Base-by-base conservation (phyloP, 1,284 basidiomycete genomes). In the Flammula alnicola region DNA sequence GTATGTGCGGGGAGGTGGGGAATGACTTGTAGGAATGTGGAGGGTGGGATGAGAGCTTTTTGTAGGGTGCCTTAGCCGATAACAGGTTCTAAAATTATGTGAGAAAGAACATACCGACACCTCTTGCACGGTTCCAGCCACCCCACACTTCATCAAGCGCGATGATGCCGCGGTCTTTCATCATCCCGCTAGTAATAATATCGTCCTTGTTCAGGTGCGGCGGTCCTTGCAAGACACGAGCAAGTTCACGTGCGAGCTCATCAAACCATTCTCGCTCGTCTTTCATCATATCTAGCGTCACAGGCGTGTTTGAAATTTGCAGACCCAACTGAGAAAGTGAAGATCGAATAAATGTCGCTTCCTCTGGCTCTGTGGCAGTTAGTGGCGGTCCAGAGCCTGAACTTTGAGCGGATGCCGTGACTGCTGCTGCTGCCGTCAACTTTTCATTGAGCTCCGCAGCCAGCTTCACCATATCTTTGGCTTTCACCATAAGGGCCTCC, bases 81-180 rank as follows among this genome's bases (percentile, higher is more conserved):
- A 41, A 32, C 32, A 19, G 25, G 33, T 49, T 44, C 32, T 25
- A 58, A 48, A 26, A 41, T 32, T 44, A 14, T 54, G 30, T 39
- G 30, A 43, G 33, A 43, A 31, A 43, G 48, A 19, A 75, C 92
- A 65, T 63, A 94, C 94, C 87, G 43, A 98, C 88, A 42, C 96
- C 96, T 51, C 96, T 75, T 1, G 93, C 94, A 44, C 96, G 86
- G 68, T 98, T 98, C 96, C 96, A 99, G 1, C 91, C 82, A 35
- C 94, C 94, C 96, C 96, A 99, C 0, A 94, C 89, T 67, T 98
- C 95, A 66, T 99, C 96, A 14, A 98, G 74, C 0, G 88, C 91
- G 17, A 98, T 78, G 12, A 98, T 80, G 0, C 92, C 94, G 35
- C 87, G 77, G 27, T 75, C 72, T 53, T 75, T 76, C 86, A 90